Percentiles rank a stretch among this genome's conserved stretches.
Evolutionary conservation across 345 rosid genomes (phyloP).

Genomic region (Heritiera fomes): DNA sequence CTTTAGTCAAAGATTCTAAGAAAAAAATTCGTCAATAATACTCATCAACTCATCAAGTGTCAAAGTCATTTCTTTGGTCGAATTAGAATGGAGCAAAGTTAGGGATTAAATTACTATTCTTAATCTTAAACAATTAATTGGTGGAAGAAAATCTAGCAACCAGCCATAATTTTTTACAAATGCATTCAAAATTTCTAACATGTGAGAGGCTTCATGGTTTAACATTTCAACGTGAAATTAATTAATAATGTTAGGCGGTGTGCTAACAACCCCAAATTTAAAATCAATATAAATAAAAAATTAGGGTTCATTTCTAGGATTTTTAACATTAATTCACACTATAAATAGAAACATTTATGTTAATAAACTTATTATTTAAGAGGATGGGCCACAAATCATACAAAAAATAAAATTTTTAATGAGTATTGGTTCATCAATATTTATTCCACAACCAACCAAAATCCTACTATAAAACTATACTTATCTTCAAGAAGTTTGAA

Average conservation of each 20-base stretch:
- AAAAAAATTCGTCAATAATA: background rate
- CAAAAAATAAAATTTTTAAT: background rate
- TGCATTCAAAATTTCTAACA: background rate
- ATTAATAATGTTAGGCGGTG: background rate
- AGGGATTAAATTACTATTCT: too few species aligned
- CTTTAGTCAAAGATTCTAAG: background rate
- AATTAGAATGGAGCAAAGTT: background rate
- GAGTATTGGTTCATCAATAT: background rate
- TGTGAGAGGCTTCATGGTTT: background rate
- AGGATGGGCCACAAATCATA: background rate
- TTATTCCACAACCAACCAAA: background rate
- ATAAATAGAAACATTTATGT: background rate
- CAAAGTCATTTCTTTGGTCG: background rate
- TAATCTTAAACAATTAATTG: too few species aligned
- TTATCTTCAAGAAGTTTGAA: background rate
- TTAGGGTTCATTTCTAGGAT: background rate
- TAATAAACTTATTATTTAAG: background rate
- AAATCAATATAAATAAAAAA: background rate
- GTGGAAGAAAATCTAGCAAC: background rate
- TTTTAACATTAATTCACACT: background rate
- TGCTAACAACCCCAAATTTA: background rate
- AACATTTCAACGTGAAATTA: background rate
- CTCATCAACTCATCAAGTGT: background rate
- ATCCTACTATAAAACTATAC: background rate
- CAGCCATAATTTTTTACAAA: background rate